These are phyloP conservation scores for Chytridiales sp. DNA, from an alignment of 371 early-diverging fungal genomes.

Conservation along the genomic window DNA sequence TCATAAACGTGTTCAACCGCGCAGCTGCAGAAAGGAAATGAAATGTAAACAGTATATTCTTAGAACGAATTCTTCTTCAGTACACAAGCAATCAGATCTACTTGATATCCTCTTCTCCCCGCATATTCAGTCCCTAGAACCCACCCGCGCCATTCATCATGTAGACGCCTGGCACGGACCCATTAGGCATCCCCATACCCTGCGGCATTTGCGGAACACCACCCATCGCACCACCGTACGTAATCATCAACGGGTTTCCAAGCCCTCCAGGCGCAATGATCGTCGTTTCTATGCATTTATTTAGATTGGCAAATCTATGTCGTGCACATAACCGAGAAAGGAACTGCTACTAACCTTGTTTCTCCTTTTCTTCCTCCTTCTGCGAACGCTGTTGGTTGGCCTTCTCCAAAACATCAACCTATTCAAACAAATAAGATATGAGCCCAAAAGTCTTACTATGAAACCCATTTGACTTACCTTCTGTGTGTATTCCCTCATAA, in stretches of 20 bases:
- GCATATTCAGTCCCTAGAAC: too few species aligned
- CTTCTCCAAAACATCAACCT: constrained; percentile 54
- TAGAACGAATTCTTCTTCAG: too few species aligned
- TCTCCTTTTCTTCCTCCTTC: constrained; percentile 56
- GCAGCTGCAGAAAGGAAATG: constrained; percentile 25
- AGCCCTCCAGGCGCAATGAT: constrained; percentile 48
- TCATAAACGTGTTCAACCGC: constrained; percentile 28
- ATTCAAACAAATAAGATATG: not conserved
- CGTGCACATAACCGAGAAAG: too few species aligned
- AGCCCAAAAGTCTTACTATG: not conserved
- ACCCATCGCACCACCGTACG: constrained; percentile 37
- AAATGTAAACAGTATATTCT: too few species aligned
- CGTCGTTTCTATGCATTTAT: constrained; percentile 38
- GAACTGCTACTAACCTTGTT: too few species aligned
- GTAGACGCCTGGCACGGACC: constrained; percentile 1
- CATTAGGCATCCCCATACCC: constrained; percentile 14
- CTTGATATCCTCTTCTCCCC: too few species aligned
- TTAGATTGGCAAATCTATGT: constrained; percentile 17
- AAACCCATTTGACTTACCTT: constrained; percentile 17
- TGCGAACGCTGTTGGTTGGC: constrained; percentile 43
- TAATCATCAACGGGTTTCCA: constrained; percentile 69
- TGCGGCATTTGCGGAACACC: constrained; percentile 8
- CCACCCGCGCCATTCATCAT: not conserved
- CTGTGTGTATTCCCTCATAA: constrained; percentile 64
- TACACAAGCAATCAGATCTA: too few species aligned